A percentile compares a stretch with the other conserved stretches of the same genome.
phyloP scores from a whole-genome alignment of 2,329 filamentous ascomycete species.

The Lecanicillium sp. region DNA sequence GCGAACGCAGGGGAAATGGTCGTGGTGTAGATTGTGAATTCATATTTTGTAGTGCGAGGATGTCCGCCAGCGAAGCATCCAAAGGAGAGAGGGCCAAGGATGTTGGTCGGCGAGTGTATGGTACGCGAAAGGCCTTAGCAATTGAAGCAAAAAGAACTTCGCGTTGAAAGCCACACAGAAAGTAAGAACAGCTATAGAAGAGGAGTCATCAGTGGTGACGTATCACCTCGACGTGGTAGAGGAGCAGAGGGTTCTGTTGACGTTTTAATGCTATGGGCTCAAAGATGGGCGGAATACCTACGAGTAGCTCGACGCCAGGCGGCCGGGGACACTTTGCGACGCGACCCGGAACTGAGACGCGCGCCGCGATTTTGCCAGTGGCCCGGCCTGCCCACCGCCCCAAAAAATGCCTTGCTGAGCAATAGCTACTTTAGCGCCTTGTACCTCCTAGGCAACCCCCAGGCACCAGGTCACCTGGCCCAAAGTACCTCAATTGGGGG shows the following conservation, averaged over 20 bases:
- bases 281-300: too few relatives aligned
- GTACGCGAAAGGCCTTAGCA: too few relatives aligned
- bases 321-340: slow-evolving; percentile 13
- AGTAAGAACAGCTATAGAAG: too few relatives aligned
- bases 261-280: slow-evolving; percentile 16
- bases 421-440: neutral
- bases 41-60: slow-evolving; percentile 23
- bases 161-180: too few relatives aligned
- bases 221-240: too few relatives aligned
- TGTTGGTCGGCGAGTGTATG: too few relatives aligned
- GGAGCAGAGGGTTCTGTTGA: slow-evolving; percentile 1
- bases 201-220: too few relatives aligned
- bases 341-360: slow-evolving; percentile 15
- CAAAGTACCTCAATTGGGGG: slow-evolving; percentile 11
- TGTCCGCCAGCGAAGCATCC: too few relatives aligned
- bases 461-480: slow-evolving; percentile 23
- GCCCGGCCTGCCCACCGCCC: neutral
- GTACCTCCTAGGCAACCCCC: slow-evolving; percentile 17
- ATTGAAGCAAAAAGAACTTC: too few relatives aligned
- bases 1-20: slow-evolving; percentile 25
- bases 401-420: neutral
- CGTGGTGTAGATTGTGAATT: slow-evolving; percentile 31
- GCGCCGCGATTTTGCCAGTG: slow-evolving; percentile 18
- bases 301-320: neutral
- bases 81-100: too few relatives aligned